Base-by-base conservation (phyloP, 805 yeast genomes). In the Cyberlindnera amylophila region DNA sequence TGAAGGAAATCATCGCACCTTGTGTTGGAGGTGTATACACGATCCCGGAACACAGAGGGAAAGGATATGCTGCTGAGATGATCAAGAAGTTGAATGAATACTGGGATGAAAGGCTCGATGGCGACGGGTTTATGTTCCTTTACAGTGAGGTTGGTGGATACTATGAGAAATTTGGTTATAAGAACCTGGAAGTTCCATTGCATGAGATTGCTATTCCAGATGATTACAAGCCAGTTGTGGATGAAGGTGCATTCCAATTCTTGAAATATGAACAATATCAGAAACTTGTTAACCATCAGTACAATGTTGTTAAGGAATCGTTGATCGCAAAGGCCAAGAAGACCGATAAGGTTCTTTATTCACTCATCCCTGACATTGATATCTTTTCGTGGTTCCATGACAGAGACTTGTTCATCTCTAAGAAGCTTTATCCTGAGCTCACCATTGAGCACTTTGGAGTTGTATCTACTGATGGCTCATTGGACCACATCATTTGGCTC, bases 121-220 rank as follows among this genome's bases (percentile, higher is more conserved):
- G 55, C 9, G 55, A 63, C 16, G 46, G 59, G 17, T 57, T 72
- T 13, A 59, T 71, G 29, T 66, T 68, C 32, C 69, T 87, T 39
- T 86, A 86, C 70, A 82, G 91, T 47, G 93, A 82, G 37, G 77
- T 85, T 16, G 91, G 85, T 13, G 72, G 70, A 26, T 86, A 73
- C 51, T 88, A 88, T 59, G 64, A 69, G 29, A 65, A 69, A 48
- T 77, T 82, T 49, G 95, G 90, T 0, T 84, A 75, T 55, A 64
- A 58, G n/a, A 63, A 69, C 14, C 41, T 54, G 36, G 70, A 66
- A 38, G 66, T 67, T 6, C 69, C 70, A 12, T 38, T 65, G 23
- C 70, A 67, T 41, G 46, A 54, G 31, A 46, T 69, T 14, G 46
- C 24, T 16, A 32, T 42, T n/a, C 28, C 37, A 14, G 47, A 11